A percentile compares a stretch with the other conserved stretches of the same genome.
Evolutionary conservation across 257 asterid species (phyloP).

Genomic region (Fraxinus pennsylvanica): DNA sequence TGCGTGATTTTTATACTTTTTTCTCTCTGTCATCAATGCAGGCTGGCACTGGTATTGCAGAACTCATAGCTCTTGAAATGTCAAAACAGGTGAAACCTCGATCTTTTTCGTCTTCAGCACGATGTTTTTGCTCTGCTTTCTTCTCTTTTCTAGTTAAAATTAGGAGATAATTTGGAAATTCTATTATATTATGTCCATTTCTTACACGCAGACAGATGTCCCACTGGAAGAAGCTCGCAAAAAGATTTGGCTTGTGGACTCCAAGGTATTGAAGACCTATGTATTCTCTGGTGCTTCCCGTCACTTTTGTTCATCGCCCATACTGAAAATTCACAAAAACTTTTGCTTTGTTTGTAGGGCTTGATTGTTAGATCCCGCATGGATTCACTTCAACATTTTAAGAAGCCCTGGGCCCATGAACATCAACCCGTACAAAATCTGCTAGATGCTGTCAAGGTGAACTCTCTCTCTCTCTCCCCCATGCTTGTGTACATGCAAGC

Average conservation of each 20-base stretch:
- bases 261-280: constrained; percentile 38
- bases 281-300: constrained; percentile 1
- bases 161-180: background rate
- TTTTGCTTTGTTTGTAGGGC: constrained; percentile 48
- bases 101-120: constrained; percentile 11
- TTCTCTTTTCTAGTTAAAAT: constrained; percentile 17
- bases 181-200: constrained; percentile 1
- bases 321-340: background rate
- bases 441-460: constrained; percentile 81
- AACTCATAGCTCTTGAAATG: constrained; percentile 89
- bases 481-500: background rate
- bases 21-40: constrained; percentile 34
- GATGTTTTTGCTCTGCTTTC: constrained; percentile 3
- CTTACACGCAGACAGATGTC: constrained; percentile 63
- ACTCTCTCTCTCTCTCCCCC: constrained; percentile 8
- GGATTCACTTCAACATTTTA: constrained; percentile 79
- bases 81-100: constrained; percentile 69
- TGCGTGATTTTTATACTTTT: background rate
- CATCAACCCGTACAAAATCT: constrained; percentile 62
- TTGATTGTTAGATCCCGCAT: constrained; percentile 70
- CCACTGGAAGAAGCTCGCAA: constrained; percentile 82
- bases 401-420: constrained; percentile 91
- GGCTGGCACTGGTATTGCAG: constrained; percentile 99
- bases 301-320: background rate
- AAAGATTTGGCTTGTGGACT: constrained; percentile 85